Conservation (phyloP, 345 rosid species). For the Populus pruinosa region DNA sequence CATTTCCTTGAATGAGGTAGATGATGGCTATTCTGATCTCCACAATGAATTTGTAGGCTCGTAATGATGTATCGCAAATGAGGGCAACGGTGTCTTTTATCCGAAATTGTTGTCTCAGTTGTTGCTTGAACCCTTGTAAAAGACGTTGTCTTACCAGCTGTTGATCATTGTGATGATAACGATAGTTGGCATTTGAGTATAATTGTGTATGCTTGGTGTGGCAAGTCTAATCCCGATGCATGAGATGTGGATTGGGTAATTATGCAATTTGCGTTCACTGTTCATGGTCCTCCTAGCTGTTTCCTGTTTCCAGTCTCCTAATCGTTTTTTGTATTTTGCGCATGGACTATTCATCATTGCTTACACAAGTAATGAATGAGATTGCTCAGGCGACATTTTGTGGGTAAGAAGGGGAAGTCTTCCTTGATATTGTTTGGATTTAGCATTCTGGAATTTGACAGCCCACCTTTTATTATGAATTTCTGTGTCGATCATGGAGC, state of each 20-base stretch:
- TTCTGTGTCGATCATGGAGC: not conserved
- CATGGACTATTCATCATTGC: too few species aligned
- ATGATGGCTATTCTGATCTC: not conserved
- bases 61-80: too few species aligned
- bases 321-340: too few species aligned
- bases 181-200: too few species aligned
- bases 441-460: not conserved
- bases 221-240: not conserved
- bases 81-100: too few species aligned
- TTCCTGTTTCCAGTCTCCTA: not conserved
- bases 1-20: not conserved
- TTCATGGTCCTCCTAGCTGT: not conserved
- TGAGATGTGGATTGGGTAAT: not conserved
- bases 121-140: too few species aligned
- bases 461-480: not conserved
- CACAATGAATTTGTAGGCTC: too few species aligned
- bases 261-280: not conserved
- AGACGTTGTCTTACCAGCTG: too few species aligned
- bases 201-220: not conserved
- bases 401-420: not conserved
- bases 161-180: too few species aligned
- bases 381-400: not conserved
- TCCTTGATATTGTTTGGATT: not conserved
- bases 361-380: not conserved
- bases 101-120: too few species aligned